Evolutionary conservation across 345 rosid genomes (phyloP), one percentile per base, ranked within the genome.

Genomic region (Camelina sativa): DNA sequence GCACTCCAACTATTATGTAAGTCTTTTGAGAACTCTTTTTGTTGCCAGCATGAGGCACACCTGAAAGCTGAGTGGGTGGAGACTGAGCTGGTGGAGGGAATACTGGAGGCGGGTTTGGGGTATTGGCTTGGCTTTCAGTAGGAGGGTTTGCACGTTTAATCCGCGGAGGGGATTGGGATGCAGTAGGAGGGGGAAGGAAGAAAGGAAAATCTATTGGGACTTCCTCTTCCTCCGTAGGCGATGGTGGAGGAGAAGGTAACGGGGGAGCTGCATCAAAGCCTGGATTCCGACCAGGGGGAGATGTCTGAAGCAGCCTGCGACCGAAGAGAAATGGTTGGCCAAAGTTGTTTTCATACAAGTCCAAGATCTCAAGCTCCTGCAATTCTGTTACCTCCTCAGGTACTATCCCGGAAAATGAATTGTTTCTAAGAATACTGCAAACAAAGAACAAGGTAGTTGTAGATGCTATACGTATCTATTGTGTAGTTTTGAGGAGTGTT

Each of bases 301-400:
- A 0, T 63, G 37, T 2, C 76, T 77, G 76, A 64, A 77, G 76
- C 8, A 77, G 72, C 72, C 59, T 77, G 52, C 80, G 80, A 57
- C 30, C 2, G 25, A 82, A 79, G 44, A 90, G 85, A 68, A 88
- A 83, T 6, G 81, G 62, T 38, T 88, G 91, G 38, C 84, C 85
- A 51, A 94, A 90, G 84, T 91, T 87, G 81, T 94, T 94, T 56
- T 71, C 81, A 81, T 89, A 87, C 80, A 94, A 81, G 79, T 94
- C 98, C 87, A 94, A 83, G 72, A 80, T 76, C 81, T 91, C 88
- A 80, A 94, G 82, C 80, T 84, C 88, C 79, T 79, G 85, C 82
- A 94, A 46, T 48, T 84, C 80, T 72, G 86, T 76, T 54, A 91
- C 81, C 82, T 90, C 98, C 73, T 82, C 56, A 69, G 97, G 98